Evolutionary conservation across 805 yeast species (phyloP).

Genomic region (Wickerhamomyces mucosus): DNA sequence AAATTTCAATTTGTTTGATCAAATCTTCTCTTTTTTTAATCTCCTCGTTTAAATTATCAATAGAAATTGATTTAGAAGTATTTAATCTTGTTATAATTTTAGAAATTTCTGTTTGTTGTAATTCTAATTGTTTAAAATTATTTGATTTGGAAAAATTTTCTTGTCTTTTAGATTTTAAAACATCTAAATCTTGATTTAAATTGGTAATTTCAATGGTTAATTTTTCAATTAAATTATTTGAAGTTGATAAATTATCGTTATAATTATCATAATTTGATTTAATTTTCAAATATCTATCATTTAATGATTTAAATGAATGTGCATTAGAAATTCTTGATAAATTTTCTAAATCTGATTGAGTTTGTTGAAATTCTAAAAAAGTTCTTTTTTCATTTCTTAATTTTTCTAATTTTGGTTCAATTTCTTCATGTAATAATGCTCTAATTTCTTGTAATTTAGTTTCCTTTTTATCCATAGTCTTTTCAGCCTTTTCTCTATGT

Average conservation of each 20-base stretch:
- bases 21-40: conserved; percentile 24
- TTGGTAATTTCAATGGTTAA: conserved; percentile 45
- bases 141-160: conserved; percentile 54
- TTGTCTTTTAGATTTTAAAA: conserved; percentile 42
- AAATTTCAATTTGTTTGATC: conserved; percentile 24
- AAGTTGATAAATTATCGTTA: conserved; percentile 29
- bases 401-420: conserved; percentile 83
- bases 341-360: conserved; percentile 72
- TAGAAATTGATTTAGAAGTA: conserved; percentile 52
- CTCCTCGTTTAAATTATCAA: conserved; percentile 52
- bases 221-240: conserved; percentile 35
- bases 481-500: conserved; percentile 82
- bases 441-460: conserved; percentile 73
- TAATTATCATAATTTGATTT: conserved; percentile 33
- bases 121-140: conserved; percentile 49
- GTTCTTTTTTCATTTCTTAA: conserved; percentile 73
- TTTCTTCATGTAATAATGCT: conserved; percentile 68
- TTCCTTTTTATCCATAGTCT: conserved; percentile 87
- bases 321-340: conserved; percentile 67
- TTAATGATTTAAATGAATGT: conserved; percentile 48
- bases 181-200: conserved; percentile 51
- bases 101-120: conserved; percentile 41
- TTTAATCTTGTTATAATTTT: conserved; percentile 59
- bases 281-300: conserved; percentile 32
- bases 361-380: conserved; percentile 78